Percentiles rank a stretch among this genome's conserved stretches.
Evolutionary conservation across 352 stramenopile species (phyloP).

Genomic region (Phytopythium sindhum): DNA sequence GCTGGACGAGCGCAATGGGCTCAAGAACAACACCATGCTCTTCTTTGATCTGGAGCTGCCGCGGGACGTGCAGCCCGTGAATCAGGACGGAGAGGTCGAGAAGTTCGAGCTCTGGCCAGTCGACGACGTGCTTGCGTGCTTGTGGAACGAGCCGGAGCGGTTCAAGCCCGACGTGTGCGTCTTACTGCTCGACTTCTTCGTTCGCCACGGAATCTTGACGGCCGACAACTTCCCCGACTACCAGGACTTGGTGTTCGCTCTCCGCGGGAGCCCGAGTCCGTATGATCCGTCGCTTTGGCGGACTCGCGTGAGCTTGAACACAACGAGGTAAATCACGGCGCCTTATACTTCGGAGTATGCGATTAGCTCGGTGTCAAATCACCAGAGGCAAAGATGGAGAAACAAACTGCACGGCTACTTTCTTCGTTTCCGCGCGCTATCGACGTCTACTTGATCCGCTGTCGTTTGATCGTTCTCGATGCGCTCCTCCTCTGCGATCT

Average conservation of each 20-base stretch:
- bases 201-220: conserved; percentile 64
- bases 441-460: conserved; percentile 13
- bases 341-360: neutral
- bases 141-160: conserved; percentile 42
- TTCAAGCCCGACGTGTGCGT: conserved; percentile 77
- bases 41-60: conserved; percentile 65
- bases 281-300: conserved; percentile 17
- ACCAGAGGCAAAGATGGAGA: neutral
- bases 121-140: conserved; percentile 23
- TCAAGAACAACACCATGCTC: conserved; percentile 72
- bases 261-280: conserved; percentile 21
- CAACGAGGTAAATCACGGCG: neutral
- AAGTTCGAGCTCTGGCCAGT: conserved; percentile 53
- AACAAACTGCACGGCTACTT: conserved; percentile 27
- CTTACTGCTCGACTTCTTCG: conserved; percentile 59
- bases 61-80: conserved; percentile 25
- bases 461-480: conserved; percentile 10
- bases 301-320: neutral
- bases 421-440: conserved; percentile 42
- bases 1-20: conserved; percentile 45
- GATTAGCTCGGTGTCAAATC: neutral
- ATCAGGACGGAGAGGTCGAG: conserved; percentile 62
- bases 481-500: conserved; percentile 21
- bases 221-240: conserved; percentile 50
- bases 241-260: conserved; percentile 31